phyloP scores from a whole-genome alignment of 1,284 basidiomycete species.

The Apiotrichum sp. region DNA sequence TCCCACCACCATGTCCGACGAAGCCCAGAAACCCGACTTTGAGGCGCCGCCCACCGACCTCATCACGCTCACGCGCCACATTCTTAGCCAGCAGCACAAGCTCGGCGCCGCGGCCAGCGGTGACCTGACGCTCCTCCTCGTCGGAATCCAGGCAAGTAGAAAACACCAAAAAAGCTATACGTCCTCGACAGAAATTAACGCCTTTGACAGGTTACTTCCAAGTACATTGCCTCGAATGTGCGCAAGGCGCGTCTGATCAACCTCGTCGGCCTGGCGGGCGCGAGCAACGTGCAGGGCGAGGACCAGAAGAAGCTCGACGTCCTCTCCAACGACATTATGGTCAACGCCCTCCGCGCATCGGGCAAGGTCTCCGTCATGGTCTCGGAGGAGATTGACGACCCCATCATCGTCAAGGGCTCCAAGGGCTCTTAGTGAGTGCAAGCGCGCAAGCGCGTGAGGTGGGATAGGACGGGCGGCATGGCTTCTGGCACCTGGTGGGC shows the following conservation, averaged over 20 bases:
- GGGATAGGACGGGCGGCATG: too few relatives aligned
- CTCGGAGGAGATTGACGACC: constrained; percentile 85
- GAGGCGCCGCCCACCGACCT: constrained; percentile 75
- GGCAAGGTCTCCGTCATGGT: constrained; percentile 96
- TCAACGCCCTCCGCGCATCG: constrained; percentile 86
- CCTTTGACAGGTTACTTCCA: constrained; percentile 58
- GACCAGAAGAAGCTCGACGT: constrained; percentile 99
- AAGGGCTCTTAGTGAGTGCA: constrained; percentile 61
- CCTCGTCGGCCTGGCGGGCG: constrained; percentile 93
- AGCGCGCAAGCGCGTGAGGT: too few relatives aligned
- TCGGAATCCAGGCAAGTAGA: constrained; percentile 76
- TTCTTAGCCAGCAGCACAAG: constrained; percentile 72
- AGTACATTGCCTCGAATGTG: constrained; percentile 97
- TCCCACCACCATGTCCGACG: constrained; percentile 5
- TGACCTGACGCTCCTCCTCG: constrained; percentile 89
- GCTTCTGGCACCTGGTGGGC: too few relatives aligned
- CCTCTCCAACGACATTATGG: constrained; percentile 98
- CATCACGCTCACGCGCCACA: constrained; percentile 86
- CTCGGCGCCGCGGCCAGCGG: constrained; percentile 76
- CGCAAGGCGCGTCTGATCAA: constrained; percentile 96
- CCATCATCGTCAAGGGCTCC: constrained; percentile 64
- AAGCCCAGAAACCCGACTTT: constrained; percentile 8
- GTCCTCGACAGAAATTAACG: too few relatives aligned
- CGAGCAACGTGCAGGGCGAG: constrained; percentile 95
- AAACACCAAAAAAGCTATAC: constrained; percentile 52